Base-by-base conservation (phyloP, 2,329 filamentous ascomycete genomes). In the Amauroascus verrucosus region DNA sequence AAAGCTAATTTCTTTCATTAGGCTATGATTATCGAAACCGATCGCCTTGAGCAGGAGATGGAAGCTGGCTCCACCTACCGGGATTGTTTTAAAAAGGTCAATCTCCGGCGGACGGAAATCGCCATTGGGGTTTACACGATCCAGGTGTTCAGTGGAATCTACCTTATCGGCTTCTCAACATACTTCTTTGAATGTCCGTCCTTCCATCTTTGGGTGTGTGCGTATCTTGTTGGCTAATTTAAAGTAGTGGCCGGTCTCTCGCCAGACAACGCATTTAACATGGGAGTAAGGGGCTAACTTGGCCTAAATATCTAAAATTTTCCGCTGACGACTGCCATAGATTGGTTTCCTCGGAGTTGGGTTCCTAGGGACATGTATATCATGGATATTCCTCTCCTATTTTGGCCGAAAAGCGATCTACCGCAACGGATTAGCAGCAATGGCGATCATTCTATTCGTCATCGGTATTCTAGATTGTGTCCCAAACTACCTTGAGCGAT, bases 31-130 rank as follows among this genome's bases (percentile, higher is more conserved):
- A 56, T 60, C 30, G 54, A 59, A 43, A 60, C 59, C 37, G 58
- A 60, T 53, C 30, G 46, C 14, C 53, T 75, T 32, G 65, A 72
- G 41, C 63, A 70, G 54, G 67, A 72, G 49, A 66, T 71, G 32
- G 61, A 70, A 66, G 62, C 68, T 8, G 67, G 66, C 3, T 65
- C 66, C 5, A 67, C 66, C 0, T 54, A 59, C 20, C 54, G 57
- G 45, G 71, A 75, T 51, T 73, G 69, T 61, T 74, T 75, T 62
- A 65, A 64, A 4, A 64, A 65, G 20, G 63, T 68, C 28, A 72
- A 75, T 53, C 58, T 67, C 3, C 59, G 72, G 1, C 67, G 73
- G 3, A 75, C 73, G 0, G 65, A 68, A 28, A 74, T 75, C 37
- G 70, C 71, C 0, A 60, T 70, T 35, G 68, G 69, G 6, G 72